Evolutionary conservation across 805 yeast genomes (phyloP).

Genomic region (Candida palmyrensis): DNA sequence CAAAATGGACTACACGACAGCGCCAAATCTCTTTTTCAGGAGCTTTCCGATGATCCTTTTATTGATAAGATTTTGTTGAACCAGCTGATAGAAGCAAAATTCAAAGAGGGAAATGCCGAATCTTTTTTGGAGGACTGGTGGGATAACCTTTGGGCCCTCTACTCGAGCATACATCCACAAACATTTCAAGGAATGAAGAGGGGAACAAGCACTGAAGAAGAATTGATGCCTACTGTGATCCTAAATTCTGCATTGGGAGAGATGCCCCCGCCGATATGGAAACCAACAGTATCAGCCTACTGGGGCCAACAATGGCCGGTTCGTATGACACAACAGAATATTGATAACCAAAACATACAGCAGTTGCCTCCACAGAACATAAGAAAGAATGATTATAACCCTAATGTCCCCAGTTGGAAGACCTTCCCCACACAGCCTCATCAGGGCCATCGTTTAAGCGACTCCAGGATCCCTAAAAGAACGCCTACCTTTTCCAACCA

Average conservation of each 20-base stretch:
- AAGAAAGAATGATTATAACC: too few relatives aligned
- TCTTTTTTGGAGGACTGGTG: slow-evolving; percentile 4
- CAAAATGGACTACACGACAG: neutral
- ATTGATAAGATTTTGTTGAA: neutral
- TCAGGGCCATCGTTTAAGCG: slow-evolving; percentile 3
- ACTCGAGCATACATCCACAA: too few relatives aligned
- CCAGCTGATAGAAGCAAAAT: slow-evolving; percentile 1
- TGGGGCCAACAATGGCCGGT: too few relatives aligned
- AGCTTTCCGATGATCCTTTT: neutral
- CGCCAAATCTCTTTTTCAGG: slow-evolving; percentile 1
- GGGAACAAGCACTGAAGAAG: too few relatives aligned
- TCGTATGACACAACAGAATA: too few relatives aligned
- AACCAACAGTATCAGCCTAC: too few relatives aligned
- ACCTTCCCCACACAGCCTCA: slow-evolving; percentile 4
- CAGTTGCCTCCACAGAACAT: too few relatives aligned
- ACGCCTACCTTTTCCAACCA: too few relatives aligned
- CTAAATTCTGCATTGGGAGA: too few relatives aligned
- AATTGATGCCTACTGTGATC: too few relatives aligned
- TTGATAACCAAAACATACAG: slow-evolving; percentile 1
- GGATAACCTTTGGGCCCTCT: slow-evolving; percentile 3
- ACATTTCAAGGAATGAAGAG: too few relatives aligned
- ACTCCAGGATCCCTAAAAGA: too few relatives aligned
- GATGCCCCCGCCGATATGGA: slow-evolving; percentile 6
- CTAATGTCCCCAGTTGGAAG: slow-evolving; percentile 6
- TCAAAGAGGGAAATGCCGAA: neutral